Percentiles rank a stretch among this genome's conserved stretches.
Evolutionary conservation across 2,329 filamentous ascomycete genomes (phyloP).

Genomic region (Pseudogymnoascus sp.): DNA sequence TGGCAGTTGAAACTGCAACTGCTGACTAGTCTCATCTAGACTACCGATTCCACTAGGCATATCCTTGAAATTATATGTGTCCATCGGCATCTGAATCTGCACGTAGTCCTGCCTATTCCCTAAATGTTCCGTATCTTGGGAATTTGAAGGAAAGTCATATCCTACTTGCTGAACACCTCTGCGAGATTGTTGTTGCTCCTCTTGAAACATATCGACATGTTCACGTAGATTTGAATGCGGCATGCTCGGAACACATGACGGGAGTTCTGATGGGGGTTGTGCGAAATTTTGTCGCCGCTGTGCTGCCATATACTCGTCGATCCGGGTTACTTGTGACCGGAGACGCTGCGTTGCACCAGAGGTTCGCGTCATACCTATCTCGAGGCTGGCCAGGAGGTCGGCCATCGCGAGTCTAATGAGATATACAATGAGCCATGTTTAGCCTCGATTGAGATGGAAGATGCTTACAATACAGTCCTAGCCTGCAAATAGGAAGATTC

Average conservation of each 20-base stretch:
- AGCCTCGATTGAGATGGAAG: neutral
- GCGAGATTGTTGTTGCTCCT: neutral
- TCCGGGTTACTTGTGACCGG: conserved; percentile 33
- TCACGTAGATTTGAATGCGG: neutral
- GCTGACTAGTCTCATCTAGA: conserved; percentile 13
- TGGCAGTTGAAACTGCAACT: conserved; percentile 32
- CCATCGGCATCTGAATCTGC: neutral
- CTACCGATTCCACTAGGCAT: neutral
- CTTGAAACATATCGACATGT: neutral
- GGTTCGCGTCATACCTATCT: conserved; percentile 31
- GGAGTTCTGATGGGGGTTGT: neutral
- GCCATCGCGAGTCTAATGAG: conserved; percentile 31
- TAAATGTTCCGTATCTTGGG: neutral
- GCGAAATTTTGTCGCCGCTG: conserved; percentile 11
- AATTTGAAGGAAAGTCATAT: neutral
- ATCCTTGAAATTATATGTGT: neutral
- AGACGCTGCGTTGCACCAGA: conserved; percentile 33
- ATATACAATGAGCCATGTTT: neutral
- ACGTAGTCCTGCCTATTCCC: neutral
- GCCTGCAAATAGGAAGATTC: conserved; percentile 23
- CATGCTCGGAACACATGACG: neutral
- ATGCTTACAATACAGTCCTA: conserved; percentile 30
- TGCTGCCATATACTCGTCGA: conserved; percentile 28
- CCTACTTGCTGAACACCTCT: neutral
- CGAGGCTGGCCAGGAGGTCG: conserved; percentile 36